A percentile compares a stretch with the other conserved stretches of the same genome.
Conservation (phyloP, 2,329 filamentous ascomycete species). For the Macroventuria anomochaeta region DNA sequence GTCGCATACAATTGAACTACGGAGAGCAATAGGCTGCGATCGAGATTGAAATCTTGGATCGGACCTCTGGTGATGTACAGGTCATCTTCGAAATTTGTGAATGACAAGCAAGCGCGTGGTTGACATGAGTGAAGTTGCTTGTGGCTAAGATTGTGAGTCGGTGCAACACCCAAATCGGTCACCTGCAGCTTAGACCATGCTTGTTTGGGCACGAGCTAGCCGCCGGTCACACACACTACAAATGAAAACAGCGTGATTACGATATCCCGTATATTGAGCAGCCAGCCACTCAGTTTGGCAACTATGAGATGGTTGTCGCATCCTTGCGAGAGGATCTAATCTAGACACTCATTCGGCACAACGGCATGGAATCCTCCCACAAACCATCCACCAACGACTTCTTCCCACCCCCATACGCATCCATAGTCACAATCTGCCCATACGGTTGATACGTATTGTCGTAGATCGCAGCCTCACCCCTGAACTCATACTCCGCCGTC, state of each 20-base stretch:
- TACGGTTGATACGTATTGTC: constrained; percentile 56
- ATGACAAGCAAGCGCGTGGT: background rate
- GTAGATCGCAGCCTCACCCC: constrained; percentile 51
- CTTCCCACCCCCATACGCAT: constrained; percentile 47
- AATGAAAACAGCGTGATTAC: background rate
- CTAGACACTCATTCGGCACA: constrained; percentile 21
- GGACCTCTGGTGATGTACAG: background rate
- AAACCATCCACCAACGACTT: constrained; percentile 23
- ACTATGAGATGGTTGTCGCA: background rate
- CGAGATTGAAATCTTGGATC: background rate
- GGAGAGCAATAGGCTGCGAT: background rate
- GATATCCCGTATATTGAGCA: background rate
- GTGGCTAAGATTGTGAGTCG: background rate
- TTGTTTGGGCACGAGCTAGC: background rate
- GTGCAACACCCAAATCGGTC: constrained; percentile 1
- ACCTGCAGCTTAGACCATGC: background rate
- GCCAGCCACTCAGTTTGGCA: background rate
- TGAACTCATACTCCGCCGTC: constrained; percentile 54
- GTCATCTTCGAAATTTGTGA: background rate
- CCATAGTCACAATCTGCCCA: constrained; percentile 55
- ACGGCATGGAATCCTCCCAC: constrained; percentile 30
- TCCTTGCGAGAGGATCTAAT: too few species aligned
- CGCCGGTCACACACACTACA: background rate
- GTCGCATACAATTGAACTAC: too few species aligned
- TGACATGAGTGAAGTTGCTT: background rate